These are phyloP conservation scores for Naegleria fowleri DNA, from an alignment of 208 protist species.

Conservation along the genomic window DNA sequence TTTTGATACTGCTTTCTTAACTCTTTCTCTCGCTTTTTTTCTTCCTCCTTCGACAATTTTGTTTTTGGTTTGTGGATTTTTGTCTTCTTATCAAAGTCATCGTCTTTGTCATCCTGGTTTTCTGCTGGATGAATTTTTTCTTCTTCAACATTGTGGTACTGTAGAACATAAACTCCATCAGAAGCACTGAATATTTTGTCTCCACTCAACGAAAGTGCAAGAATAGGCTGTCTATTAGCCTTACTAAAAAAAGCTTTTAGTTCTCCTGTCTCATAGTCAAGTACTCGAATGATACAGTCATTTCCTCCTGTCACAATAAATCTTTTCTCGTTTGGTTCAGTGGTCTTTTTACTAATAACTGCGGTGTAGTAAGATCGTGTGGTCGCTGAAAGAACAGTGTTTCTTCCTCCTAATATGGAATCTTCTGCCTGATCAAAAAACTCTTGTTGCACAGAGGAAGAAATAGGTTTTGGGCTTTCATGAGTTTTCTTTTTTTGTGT, in stretches of 20 bases:
- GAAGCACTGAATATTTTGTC: background rate
- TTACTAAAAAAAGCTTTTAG: background rate
- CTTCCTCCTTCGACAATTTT: background rate
- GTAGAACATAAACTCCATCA: background rate
- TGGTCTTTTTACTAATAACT: background rate
- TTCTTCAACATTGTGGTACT: background rate
- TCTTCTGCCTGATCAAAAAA: background rate
- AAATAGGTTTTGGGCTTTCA: background rate
- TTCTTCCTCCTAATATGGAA: background rate
- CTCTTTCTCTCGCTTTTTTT: background rate
- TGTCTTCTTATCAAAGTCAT: background rate
- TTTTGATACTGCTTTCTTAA: background rate
- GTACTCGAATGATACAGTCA: background rate
- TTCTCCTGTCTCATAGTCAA: background rate
- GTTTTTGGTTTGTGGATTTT: background rate
- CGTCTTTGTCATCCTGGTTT: background rate
- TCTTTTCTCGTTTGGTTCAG: background rate
- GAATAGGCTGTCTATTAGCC: background rate
- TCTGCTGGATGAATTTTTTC: background rate
- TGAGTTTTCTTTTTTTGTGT: background rate
- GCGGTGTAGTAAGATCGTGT: background rate
- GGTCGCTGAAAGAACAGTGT: background rate
- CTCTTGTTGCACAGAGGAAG: background rate
- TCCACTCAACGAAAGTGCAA: background rate
- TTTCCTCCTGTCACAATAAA: background rate